Evolutionary conservation across 75 land plant species (phyloP), one percentile per base, ranked within the genome.

Genomic region (Sequoiadendron giganteum): DNA sequence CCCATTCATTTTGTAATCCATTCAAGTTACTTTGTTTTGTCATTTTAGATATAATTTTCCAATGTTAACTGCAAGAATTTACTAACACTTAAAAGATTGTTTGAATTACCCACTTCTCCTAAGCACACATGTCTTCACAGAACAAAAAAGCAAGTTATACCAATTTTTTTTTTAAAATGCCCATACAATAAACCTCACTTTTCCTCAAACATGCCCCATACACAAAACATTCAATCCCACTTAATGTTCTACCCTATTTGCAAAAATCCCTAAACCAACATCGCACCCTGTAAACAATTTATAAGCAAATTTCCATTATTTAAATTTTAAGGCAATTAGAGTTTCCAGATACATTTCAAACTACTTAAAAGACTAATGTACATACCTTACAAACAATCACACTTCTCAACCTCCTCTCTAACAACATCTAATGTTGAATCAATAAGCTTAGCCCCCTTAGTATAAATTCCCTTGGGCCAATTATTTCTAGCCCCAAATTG

Each of bases 381-480:
- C 16, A 83, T 87, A 93, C 93, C 93, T 93, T 92, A 91, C 68
- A 93, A 90, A 88, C 93, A 92, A 61, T 90, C 89, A 40, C 91
- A 90, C 70, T 88, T 90, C 90, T 92, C 89, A 28, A 91, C 93
- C 84, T 92, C 93, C 86, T 91, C 90, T 34, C 93, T 87, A 2
- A 92, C 93, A 52, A 92, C 93, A 70, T 92, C 93, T 18, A 92
- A 87, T 3, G 90, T 92, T 1, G 91, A 87, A 73, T 92, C 93
- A n/a, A 92, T 90, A n/a, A 92, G 88, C 85, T 92, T 92, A 3
- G 93, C 92, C 38, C 92, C 83, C 87, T 45, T 32, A 84, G 85
- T 45, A 42, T 28, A 56, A 36, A 36, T 14, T 2, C 54, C 54
- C 15, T 52, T 52, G 2, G 54, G 14, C 54, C 54, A 52, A 10